phyloP scores from a whole-genome alignment of 441 rosid genomes.

The Brassica hybrid region DNA sequence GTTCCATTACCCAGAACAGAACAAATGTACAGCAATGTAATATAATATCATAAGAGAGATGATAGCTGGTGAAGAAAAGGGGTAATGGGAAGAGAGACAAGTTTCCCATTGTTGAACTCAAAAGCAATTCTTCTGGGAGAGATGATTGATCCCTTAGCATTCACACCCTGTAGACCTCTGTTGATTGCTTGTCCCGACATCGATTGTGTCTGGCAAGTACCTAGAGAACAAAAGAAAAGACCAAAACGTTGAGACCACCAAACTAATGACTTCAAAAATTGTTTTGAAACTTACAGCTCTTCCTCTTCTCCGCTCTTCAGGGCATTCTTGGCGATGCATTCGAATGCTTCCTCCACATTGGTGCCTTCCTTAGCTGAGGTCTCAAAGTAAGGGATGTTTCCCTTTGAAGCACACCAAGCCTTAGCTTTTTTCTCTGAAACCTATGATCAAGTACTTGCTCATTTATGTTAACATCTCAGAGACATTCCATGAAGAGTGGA shows the following conservation, averaged over 20 bases:
- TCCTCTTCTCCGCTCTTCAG: slow-evolving; percentile 92
- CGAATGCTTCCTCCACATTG: slow-evolving; percentile 97
- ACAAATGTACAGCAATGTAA: slow-evolving; percentile 27
- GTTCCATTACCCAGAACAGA: slow-evolving; percentile 22
- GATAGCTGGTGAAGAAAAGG: slow-evolving; percentile 35
- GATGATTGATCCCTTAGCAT: slow-evolving; percentile 50
- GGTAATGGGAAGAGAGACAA: slow-evolving; percentile 3
- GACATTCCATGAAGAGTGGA: slow-evolving; percentile 7
- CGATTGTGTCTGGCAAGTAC: slow-evolving; percentile 91
- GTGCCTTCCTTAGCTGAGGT: slow-evolving; percentile 98
- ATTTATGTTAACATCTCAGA: too few relatives aligned
- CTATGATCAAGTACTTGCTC: slow-evolving; percentile 43
- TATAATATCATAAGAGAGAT: not conserved
- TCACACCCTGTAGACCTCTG: slow-evolving; percentile 83
- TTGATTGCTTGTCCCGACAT: slow-evolving; percentile 75
- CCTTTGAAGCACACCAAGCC: slow-evolving; percentile 99
- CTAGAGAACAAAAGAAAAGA: slow-evolving; percentile 38
- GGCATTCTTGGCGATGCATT: slow-evolving; percentile 94
- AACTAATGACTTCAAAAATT: not conserved
- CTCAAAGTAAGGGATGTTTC: slow-evolving; percentile 97
- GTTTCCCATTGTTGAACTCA: slow-evolving; percentile 15
- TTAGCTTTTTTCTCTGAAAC: slow-evolving; percentile 95
- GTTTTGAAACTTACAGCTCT: slow-evolving; percentile 71
- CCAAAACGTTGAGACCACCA: slow-evolving; percentile 10
- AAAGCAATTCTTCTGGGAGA: slow-evolving; percentile 12